phyloP scores from a whole-genome alignment of 176 grass and related monocot species.

The Cenchrus fungigraminus region DNA sequence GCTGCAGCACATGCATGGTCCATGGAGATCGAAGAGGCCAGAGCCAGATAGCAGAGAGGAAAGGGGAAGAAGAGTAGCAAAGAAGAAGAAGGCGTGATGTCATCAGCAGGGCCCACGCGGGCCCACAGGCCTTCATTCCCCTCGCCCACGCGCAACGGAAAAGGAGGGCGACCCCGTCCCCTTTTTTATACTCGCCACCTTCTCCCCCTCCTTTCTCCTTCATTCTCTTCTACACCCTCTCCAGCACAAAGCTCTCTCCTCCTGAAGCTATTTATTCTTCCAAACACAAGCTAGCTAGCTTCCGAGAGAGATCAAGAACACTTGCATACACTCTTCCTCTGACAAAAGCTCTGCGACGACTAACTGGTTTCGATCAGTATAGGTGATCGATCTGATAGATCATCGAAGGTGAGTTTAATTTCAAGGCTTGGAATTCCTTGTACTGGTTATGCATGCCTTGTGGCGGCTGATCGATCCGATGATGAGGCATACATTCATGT shows the following conservation, averaged over 20 bases:
- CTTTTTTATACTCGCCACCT: constrained; percentile 63
- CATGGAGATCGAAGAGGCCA: constrained; percentile 36
- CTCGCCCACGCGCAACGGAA: constrained; percentile 68
- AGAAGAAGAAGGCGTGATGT: constrained; percentile 46
- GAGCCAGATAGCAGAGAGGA: neutral
- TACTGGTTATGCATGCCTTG: constrained; percentile 19
- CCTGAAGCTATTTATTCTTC: constrained; percentile 43
- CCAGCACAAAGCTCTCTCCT: constrained; percentile 6
- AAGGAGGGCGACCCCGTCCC: constrained; percentile 41
- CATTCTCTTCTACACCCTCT: constrained; percentile 15
- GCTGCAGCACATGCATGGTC: constrained; percentile 23
- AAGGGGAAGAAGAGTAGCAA: neutral
- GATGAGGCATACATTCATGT: neutral
- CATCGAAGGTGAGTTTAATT: constrained; percentile 55
- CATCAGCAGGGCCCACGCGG: constrained; percentile 21
- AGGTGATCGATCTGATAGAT: neutral
- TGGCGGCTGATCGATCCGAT: constrained; percentile 5
- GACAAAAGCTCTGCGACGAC: constrained; percentile 17
- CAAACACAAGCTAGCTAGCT: constrained; percentile 2
- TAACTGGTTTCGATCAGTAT: constrained; percentile 2
- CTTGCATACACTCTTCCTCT: neutral
- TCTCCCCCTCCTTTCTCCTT: constrained; percentile 44
- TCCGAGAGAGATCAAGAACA: constrained; percentile 31
- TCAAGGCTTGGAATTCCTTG: neutral
- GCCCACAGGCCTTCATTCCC: constrained; percentile 44